Base-by-base conservation (phyloP, 441 rosid species). In the Croton setiger region DNA sequence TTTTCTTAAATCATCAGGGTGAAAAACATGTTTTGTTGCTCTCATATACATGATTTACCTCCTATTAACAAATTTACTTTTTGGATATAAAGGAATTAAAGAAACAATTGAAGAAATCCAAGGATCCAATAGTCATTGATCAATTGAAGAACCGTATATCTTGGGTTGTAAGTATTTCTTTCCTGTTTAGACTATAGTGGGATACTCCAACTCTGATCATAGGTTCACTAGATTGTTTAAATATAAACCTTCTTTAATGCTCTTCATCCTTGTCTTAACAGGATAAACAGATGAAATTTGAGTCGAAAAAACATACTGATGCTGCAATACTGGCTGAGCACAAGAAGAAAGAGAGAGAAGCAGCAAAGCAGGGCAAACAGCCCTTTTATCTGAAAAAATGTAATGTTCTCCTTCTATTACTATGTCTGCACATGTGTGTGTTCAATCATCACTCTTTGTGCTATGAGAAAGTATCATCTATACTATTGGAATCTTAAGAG, bases 311-410 rank as follows among this genome's bases (percentile, higher is more conserved):
- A 79, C 80, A 75, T 72, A 78, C 72, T 45, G 93, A 88, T 64
- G 73, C 83, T 36, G 72, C 85, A 48, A 84, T 93, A 74, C 71
- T 91, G 51, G 53, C 90, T 35, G 83, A 83, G 76, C 97, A 93
- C 83, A 88, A 87, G 76, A 91, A 83, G 88, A 87, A 74, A 80
- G 96, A 91, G 70, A 83, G 90, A 78, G 92, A 89, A 83, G 96
- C 96, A 5, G 85, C 91, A 41, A 93, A 91, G 82, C 86, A 88
- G 39, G 96, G 97, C 52, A 94, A 94, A 75, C 77, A 33, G 37
- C 98, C 98, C 44, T 95, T 77, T 79, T 95, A 90, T 86, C 86
- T 92, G 44, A 95, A 94, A 74, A 84, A 90, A 85, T 92, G 97
- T 88, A 81, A 72, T 33, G 63, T 65, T 72, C 72, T 60, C 43